Percentiles rank a stretch among this genome's conserved stretches.
phyloP scores from a whole-genome alignment of 1,139 yeast species.

The Hyphopichia fennica region DNA sequence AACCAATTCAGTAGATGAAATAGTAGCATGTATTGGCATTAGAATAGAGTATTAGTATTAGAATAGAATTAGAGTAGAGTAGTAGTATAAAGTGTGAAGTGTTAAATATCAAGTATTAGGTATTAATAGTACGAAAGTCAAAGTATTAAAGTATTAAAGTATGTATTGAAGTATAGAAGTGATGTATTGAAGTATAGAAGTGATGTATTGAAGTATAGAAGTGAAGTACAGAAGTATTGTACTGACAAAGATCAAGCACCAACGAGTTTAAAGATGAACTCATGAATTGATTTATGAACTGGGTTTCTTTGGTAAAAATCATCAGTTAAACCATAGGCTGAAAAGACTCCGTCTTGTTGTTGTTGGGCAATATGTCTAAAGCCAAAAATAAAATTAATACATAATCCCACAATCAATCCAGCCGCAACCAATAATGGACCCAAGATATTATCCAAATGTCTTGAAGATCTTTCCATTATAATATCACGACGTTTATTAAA shows the following conservation, averaged over 20 bases:
- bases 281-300: constrained; percentile 36
- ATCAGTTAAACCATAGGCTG: constrained; percentile 15
- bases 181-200: too few species aligned
- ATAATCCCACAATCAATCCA: constrained; percentile 53
- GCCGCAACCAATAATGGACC: constrained; percentile 83
- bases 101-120: too few species aligned
- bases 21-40: too few species aligned
- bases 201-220: too few species aligned
- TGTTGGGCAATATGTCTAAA: constrained; percentile 38
- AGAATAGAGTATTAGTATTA: too few species aligned
- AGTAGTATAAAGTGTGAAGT: too few species aligned
- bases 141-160: too few species aligned
- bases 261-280: constrained; percentile 22
- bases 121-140: too few species aligned
- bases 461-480: constrained; percentile 79
- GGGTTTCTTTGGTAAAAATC: constrained; percentile 35
- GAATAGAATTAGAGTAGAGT: too few species aligned
- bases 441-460: constrained; percentile 81
- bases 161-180: too few species aligned
- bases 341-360: constrained; percentile 2
- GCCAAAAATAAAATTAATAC: constrained; percentile 71
- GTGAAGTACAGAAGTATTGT: background rate
- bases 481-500: constrained; percentile 70
- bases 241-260: constrained; percentile 9
- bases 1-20: too few species aligned